These are phyloP conservation scores for Podaxis sp. DNA, from an alignment of 768 basidiomycete species.

Conservation along the genomic window DNA sequence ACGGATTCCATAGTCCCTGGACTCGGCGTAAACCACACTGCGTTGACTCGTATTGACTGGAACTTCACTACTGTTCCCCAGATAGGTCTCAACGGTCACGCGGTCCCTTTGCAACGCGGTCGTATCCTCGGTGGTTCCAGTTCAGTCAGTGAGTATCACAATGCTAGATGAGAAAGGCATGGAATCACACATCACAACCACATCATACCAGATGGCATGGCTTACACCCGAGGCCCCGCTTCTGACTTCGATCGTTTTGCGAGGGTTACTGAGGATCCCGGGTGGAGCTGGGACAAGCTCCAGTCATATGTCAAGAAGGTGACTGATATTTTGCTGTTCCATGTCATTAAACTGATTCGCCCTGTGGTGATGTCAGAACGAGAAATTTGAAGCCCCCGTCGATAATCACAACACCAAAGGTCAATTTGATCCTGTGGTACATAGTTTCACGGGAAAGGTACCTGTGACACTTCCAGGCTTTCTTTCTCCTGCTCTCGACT, in stretches of 20 bases:
- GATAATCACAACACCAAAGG: slow-evolving; percentile 18
- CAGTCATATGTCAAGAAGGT: slow-evolving; percentile 25
- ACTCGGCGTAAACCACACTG: background rate
- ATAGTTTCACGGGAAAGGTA: slow-evolving; percentile 18
- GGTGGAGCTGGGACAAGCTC: slow-evolving; percentile 34
- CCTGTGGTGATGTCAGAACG: slow-evolving; percentile 3
- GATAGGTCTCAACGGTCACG: slow-evolving; percentile 22
- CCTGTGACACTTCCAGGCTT: slow-evolving; percentile 18
- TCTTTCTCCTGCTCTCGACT: slow-evolving; percentile 14
- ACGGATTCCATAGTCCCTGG: slow-evolving; percentile 19
- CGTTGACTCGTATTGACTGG: slow-evolving; percentile 22
- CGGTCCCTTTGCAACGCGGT: slow-evolving; percentile 27
- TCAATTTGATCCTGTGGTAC: slow-evolving; percentile 22
- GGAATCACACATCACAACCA: background rate
- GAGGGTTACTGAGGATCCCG: slow-evolving; percentile 24
- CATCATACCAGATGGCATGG: slow-evolving; percentile 19
- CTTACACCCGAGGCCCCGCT: slow-evolving; percentile 20
- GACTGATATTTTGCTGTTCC: background rate
- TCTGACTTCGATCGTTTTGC: slow-evolving; percentile 25
- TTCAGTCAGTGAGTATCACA: slow-evolving; percentile 26
- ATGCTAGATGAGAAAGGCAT: slow-evolving; percentile 1
- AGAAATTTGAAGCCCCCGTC: slow-evolving; percentile 19
- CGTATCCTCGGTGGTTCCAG: slow-evolving; percentile 31
- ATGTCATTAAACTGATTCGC: slow-evolving; percentile 14
- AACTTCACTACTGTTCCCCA: slow-evolving; percentile 31